Conservation (phyloP, 148 eudicot species). For the Cornus controversa region DNA sequence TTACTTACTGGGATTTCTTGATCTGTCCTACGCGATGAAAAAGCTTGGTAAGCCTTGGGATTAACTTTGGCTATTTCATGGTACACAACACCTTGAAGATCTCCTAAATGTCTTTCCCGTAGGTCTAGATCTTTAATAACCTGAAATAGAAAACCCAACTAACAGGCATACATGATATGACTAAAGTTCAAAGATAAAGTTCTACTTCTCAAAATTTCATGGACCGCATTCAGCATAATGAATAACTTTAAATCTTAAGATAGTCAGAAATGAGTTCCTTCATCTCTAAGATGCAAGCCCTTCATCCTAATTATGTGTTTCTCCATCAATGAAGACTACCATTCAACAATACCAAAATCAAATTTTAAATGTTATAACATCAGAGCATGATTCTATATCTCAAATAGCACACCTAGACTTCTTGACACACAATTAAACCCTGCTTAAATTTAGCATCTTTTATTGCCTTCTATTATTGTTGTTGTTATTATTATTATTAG, state of each 20-base stretch:
- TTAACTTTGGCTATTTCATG: conserved; percentile 47
- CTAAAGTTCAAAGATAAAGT: background rate
- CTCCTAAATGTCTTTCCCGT: conserved; percentile 88
- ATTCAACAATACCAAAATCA: background rate
- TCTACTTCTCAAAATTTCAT: background rate
- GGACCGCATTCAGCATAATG: background rate
- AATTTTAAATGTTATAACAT: background rate
- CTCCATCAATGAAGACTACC: background rate
- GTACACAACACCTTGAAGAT: conserved; percentile 68
- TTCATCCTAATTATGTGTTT: too few relatives aligned
- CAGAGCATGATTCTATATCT: background rate
- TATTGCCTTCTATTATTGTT: too few relatives aligned
- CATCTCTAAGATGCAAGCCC: too few relatives aligned
- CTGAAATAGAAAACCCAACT: conserved; percentile 33
- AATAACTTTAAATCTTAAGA: background rate
- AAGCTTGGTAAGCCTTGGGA: conserved; percentile 58
- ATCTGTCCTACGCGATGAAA: conserved; percentile 52
- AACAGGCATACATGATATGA: background rate
- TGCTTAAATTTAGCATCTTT: too few relatives aligned
- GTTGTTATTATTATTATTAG: too few relatives aligned
- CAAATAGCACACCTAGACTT: background rate
- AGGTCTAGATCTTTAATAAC: conserved; percentile 59
- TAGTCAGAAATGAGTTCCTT: too few relatives aligned
- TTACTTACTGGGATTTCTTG: conserved; percentile 69
- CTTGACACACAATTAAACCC: background rate